phyloP scores from a whole-genome alignment of 176 grass and related monocot species.

The Triticum dicoccoides region DNA sequence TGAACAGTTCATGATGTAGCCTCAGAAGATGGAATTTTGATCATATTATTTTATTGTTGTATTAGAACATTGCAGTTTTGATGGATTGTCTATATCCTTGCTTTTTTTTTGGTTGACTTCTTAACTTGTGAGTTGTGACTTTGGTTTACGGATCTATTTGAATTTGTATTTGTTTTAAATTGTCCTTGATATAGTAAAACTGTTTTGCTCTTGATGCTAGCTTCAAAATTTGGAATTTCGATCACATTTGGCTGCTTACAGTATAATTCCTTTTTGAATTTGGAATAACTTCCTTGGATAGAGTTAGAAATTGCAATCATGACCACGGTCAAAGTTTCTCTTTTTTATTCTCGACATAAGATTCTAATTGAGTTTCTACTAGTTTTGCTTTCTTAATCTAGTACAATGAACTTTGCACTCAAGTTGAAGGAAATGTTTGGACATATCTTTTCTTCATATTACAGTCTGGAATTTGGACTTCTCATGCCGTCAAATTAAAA shows the following conservation, averaged over 20 bases:
- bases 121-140: background rate
- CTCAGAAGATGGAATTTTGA: background rate
- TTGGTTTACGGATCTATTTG: background rate
- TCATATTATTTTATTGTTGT: background rate
- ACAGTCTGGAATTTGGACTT: background rate
- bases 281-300: background rate
- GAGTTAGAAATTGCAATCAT: background rate
- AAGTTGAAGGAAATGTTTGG: constrained; percentile 8
- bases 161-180: background rate
- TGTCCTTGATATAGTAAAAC: background rate
- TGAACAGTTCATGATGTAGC: background rate
- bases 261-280: background rate
- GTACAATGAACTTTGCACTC: background rate
- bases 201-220: background rate
- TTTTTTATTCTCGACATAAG: background rate
- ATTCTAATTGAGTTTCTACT: background rate
- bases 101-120: background rate
- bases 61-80: background rate
- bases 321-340: background rate
- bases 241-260: background rate
- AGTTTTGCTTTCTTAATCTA: background rate
- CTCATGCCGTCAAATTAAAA: background rate
- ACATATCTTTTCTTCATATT: background rate
- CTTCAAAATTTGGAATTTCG: background rate
- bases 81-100: background rate